phyloP scores from a whole-genome alignment of 2,329 filamentous ascomycete species.

The Scedosporium aurantiacum region DNA sequence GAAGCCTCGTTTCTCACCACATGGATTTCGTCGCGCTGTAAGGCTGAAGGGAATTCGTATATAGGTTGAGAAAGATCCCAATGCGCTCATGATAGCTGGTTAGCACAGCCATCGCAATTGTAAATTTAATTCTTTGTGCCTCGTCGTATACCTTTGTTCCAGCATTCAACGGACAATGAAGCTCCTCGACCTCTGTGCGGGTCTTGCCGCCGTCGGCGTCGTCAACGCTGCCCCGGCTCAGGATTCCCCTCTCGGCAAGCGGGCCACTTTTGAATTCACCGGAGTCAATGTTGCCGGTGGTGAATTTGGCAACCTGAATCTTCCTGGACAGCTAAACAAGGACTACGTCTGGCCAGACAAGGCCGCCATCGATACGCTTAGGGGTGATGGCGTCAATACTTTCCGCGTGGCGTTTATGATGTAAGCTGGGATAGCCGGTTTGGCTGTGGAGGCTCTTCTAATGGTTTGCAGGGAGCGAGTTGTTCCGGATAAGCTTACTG shows the following conservation, averaged over 20 bases:
- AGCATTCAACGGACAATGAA: background rate
- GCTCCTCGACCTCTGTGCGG: background rate
- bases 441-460: background rate
- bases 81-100: no score
- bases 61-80: background rate
- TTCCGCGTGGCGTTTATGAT: constrained; percentile 46
- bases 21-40: background rate
- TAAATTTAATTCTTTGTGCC: background rate
- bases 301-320: constrained; percentile 48
- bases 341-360: constrained; percentile 54
- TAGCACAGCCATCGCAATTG: background rate
- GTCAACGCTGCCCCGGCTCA: background rate
- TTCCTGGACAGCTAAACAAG: constrained; percentile 46
- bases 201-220: background rate
- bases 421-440: constrained; percentile 12
- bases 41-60: background rate
- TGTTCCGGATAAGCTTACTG: constrained; percentile 31
- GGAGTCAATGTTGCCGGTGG: constrained; percentile 40
- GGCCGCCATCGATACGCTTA: constrained; percentile 33
- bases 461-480: constrained; percentile 39
- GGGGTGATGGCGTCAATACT: constrained; percentile 41
- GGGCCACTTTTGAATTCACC: background rate
- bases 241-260: background rate
- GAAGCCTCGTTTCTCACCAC: background rate
- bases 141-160: background rate